A percentile compares a stretch with the other conserved stretches of the same genome.
Evolutionary conservation across 352 stramenopile genomes (phyloP).

Genomic region (Phytophthora pinifolia): DNA sequence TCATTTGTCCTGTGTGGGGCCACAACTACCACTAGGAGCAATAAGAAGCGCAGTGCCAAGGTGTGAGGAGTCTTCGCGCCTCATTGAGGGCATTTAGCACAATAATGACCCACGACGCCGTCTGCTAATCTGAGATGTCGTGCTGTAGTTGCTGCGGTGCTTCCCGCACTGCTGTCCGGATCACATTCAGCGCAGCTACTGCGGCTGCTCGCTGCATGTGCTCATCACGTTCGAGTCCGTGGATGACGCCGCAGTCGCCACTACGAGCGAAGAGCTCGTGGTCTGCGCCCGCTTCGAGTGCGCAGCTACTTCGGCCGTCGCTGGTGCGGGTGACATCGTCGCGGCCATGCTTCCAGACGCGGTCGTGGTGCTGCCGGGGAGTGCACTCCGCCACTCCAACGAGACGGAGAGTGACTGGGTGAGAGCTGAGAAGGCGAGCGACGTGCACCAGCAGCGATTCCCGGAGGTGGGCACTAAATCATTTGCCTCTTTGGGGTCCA

Average conservation of each 20-base stretch:
- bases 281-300: conserved; percentile 38
- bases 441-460: conserved; percentile 22
- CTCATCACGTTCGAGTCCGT: conserved; percentile 18
- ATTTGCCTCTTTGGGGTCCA: no score
- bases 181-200: conserved; percentile 33
- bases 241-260: not conserved
- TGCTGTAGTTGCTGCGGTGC: conserved; percentile 25
- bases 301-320: not conserved
- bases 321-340: conserved; percentile 8
- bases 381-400: not conserved
- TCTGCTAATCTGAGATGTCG: not conserved
- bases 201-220: conserved; percentile 32
- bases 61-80: not conserved
- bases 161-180: conserved; percentile 42
- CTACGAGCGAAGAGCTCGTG: conserved; percentile 20
- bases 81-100: not conserved
- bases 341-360: not conserved
- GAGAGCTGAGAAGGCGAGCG: conserved; percentile 26
- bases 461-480: conserved; percentile 15
- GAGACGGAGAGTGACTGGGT: conserved; percentile 29
- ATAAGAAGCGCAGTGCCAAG: conserved; percentile 14
- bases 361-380: conserved; percentile 6
- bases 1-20: not conserved
- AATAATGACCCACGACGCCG: not conserved
- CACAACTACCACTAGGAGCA: conserved; percentile 11